Conservation (phyloP, 139 green algal genomes). For the Chlorella vulgaris region DNA sequence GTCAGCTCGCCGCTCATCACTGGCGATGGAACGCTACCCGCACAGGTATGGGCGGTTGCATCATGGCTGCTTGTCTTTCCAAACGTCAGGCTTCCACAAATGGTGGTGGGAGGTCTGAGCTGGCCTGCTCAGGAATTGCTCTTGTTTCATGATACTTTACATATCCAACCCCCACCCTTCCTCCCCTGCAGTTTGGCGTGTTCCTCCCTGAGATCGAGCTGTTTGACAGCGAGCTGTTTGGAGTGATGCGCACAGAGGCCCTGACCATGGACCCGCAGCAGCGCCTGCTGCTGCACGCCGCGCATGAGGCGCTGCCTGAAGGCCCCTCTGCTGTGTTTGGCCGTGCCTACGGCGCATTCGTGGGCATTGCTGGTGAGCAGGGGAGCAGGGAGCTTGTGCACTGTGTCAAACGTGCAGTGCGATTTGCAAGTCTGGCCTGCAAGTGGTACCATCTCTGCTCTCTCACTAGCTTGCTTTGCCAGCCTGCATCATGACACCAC, state of each 20-base stretch:
- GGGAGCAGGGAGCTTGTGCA: neutral
- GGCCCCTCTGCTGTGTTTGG: neutral
- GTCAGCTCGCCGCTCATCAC: slow-evolving; percentile 35
- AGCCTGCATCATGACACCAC: neutral
- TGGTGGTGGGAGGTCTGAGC: no score
- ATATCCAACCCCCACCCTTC: no score
- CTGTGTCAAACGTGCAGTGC: neutral
- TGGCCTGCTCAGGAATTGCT: no score
- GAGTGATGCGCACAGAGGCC: slow-evolving; percentile 49
- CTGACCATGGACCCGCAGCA: slow-evolving; percentile 78
- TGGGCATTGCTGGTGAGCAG: slow-evolving; percentile 62
- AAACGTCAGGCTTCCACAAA: neutral
- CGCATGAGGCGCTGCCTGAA: slow-evolving; percentile 42
- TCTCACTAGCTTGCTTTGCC: neutral
- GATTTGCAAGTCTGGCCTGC: neutral
- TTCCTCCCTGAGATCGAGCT: slow-evolving; percentile 53
- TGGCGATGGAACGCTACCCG: slow-evolving; percentile 19
- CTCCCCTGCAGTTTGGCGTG: slow-evolving; percentile 67
- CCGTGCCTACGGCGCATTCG: slow-evolving; percentile 59
- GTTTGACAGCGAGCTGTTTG: slow-evolving; percentile 65
- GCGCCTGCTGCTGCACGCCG: slow-evolving; percentile 71
- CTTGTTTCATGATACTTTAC: neutral
- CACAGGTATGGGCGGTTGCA: slow-evolving; percentile 23
- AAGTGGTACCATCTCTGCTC: no score
- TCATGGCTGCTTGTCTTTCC: no score